Percentiles rank a stretch among this genome's conserved stretches.
Conservation (phyloP, 176 grass and related monocot species). For the Aegilops tauschii region DNA sequence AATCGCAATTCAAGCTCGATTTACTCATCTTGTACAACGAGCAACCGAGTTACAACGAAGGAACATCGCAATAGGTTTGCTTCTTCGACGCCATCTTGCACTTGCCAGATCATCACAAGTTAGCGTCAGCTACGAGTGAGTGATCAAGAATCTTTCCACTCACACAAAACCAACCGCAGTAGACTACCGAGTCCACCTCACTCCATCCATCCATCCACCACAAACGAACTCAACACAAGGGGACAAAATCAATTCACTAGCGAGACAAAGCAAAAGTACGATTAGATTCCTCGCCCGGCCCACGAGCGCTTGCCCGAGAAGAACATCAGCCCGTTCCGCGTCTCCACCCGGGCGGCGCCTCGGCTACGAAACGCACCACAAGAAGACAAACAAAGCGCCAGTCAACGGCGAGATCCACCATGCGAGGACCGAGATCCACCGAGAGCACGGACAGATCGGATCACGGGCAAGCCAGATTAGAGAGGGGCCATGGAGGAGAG, state of each 20-base stretch:
- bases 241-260: neutral
- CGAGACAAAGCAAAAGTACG: neutral
- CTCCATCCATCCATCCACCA: neutral
- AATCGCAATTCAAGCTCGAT: neutral
- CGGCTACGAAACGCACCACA: neutral
- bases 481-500: neutral
- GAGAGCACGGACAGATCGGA: slow-evolving; percentile 29
- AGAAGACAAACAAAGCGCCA: neutral
- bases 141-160: neutral
- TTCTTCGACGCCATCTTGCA: neutral
- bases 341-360: neutral
- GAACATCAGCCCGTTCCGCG: neutral
- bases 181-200: neutral
- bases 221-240: neutral
- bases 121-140: slow-evolving; percentile 1
- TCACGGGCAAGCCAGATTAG: slow-evolving; percentile 18
- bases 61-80: neutral
- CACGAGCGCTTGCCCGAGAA: neutral
- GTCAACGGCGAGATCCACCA: slow-evolving; percentile 36
- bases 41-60: neutral
- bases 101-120: neutral
- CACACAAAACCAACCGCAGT: neutral
- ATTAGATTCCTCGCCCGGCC: neutral
- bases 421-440: slow-evolving; percentile 16
- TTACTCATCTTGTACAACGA: neutral